Percentiles rank a stretch among this genome's conserved stretches.
Evolutionary conservation across 2,329 filamentous ascomycete species (phyloP).

Genomic region (Alternaria rosae): DNA sequence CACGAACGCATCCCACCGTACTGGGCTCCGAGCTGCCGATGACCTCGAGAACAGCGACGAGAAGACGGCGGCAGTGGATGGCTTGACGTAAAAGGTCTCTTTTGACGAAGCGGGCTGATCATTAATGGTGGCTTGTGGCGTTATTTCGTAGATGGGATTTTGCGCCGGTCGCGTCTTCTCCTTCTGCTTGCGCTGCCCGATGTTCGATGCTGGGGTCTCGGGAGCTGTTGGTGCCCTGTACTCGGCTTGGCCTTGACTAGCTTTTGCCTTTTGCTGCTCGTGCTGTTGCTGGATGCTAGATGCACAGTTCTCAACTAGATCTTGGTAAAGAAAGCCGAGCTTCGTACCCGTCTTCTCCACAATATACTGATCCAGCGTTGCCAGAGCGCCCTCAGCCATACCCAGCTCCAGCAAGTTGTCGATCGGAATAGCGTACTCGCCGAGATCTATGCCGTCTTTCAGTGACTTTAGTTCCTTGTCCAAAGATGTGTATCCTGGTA

Average conservation of each 20-base stretch:
- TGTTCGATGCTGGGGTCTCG: not conserved
- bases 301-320: not conserved
- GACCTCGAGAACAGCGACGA: slow-evolving; percentile 35
- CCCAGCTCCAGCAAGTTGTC: slow-evolving; percentile 54
- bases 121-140: not conserved
- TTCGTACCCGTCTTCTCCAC: slow-evolving; percentile 37
- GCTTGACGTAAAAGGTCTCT: slow-evolving; percentile 49
- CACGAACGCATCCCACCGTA: slow-evolving; percentile 23
- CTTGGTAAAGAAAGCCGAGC: slow-evolving; percentile 6
- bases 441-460: slow-evolving; percentile 27
- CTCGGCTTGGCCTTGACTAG: not conserved
- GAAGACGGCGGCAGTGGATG: slow-evolving; percentile 52
- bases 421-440: slow-evolving; percentile 53
- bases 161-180: slow-evolving; percentile 1
- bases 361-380: slow-evolving; percentile 49
- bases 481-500: slow-evolving; percentile 43
- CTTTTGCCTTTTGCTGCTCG: not conserved
- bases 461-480: slow-evolving; percentile 51
- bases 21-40: slow-evolving; percentile 27
- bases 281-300: not conserved
- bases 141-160: not conserved
- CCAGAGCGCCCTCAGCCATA: slow-evolving; percentile 48
- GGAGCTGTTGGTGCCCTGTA: not conserved
- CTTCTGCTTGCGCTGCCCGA: slow-evolving; percentile 2
- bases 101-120: not conserved